These are phyloP conservation scores for Kodamaea derodonti DNA, from an alignment of 1,139 yeast species.

Conservation along the genomic window DNA sequence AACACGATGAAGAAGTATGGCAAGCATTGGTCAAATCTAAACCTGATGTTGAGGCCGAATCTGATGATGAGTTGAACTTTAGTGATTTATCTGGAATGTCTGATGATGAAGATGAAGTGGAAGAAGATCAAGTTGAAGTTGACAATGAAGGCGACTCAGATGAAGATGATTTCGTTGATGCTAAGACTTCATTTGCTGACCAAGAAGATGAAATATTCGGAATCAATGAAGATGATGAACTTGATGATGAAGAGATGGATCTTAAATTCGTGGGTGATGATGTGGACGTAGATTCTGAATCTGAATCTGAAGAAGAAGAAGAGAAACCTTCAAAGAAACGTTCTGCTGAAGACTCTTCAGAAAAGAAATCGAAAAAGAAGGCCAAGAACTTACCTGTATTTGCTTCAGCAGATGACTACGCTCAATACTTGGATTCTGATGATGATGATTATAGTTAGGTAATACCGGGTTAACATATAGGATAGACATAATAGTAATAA, in stretches of 20 bases:
- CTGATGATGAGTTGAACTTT: conserved; percentile 38
- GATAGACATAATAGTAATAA: no score
- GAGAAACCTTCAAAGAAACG: conserved; percentile 18
- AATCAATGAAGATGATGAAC: conserved; percentile 35
- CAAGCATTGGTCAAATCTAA: conserved; percentile 79
- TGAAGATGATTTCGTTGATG: conserved; percentile 24
- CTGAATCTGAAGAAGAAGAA: conserved; percentile 11
- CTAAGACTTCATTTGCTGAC: conserved; percentile 12
- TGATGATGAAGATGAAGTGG: conserved; percentile 25
- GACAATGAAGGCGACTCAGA: conserved; percentile 20
- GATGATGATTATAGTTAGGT: conserved; percentile 41
- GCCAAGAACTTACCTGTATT: conserved; percentile 73
- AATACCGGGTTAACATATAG: no score
- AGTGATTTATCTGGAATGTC: conserved; percentile 48
- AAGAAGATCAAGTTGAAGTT: conserved; percentile 22
- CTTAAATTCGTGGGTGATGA: conserved; percentile 6
- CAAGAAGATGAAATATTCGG: conserved; percentile 27
- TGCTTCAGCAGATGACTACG: conserved; percentile 89
- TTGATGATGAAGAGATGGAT: conserved; percentile 31
- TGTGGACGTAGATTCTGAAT: conserved; percentile 14
- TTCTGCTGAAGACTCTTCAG: conserved; percentile 11
- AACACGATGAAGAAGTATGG: conserved; percentile 85
- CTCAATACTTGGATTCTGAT: conserved; percentile 66
- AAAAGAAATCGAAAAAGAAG: conserved; percentile 52
- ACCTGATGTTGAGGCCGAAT: conserved; percentile 70